Percentiles rank a stretch among this genome's conserved stretches.
phyloP scores from a whole-genome alignment of 306 rosid species.

The Lablab purpureus region DNA sequence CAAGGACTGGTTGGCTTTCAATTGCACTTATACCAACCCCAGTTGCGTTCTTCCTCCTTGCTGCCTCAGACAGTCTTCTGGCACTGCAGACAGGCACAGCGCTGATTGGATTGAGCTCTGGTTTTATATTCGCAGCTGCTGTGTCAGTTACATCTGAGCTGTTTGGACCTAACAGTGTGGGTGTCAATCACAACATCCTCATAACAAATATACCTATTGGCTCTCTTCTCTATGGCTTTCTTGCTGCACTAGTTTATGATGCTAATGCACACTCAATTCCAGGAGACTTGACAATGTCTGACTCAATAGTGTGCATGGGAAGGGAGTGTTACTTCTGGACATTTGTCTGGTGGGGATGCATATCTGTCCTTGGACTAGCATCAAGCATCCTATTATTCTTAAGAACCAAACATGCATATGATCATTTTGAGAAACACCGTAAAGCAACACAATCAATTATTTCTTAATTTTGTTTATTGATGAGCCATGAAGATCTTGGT shows the following conservation, averaged over 20 bases:
- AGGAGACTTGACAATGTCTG: conserved; percentile 41
- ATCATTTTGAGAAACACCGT: conserved; percentile 72
- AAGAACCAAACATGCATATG: conserved; percentile 82
- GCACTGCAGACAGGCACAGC: conserved; percentile 77
- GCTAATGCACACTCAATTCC: conserved; percentile 50
- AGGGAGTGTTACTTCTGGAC: conserved; percentile 80
- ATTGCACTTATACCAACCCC: conserved; percentile 92
- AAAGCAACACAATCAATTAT: conserved; percentile 50
- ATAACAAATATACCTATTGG: conserved; percentile 94
- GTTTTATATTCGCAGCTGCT: conserved; percentile 96
- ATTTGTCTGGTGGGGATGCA: conserved; percentile 84
- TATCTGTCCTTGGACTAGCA: conserved; percentile 72
- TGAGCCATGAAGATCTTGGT: neutral
- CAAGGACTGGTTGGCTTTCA: conserved; percentile 92
- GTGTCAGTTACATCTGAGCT: conserved; percentile 94
- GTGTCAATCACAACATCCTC: conserved; percentile 92
- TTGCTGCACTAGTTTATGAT: conserved; percentile 83
- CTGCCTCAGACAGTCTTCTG: conserved; percentile 56
- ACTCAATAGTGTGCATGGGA: conserved; percentile 80
- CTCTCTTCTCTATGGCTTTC: conserved; percentile 82
- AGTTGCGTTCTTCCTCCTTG: conserved; percentile 81
- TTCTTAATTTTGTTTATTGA: conserved; percentile 32
- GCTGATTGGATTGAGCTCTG: conserved; percentile 83
- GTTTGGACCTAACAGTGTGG: conserved; percentile 83
- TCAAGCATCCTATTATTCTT: conserved; percentile 69